Conservation (phyloP, 495 filamentous ascomycete genomes). For the Cryomyces antarcticus region DNA sequence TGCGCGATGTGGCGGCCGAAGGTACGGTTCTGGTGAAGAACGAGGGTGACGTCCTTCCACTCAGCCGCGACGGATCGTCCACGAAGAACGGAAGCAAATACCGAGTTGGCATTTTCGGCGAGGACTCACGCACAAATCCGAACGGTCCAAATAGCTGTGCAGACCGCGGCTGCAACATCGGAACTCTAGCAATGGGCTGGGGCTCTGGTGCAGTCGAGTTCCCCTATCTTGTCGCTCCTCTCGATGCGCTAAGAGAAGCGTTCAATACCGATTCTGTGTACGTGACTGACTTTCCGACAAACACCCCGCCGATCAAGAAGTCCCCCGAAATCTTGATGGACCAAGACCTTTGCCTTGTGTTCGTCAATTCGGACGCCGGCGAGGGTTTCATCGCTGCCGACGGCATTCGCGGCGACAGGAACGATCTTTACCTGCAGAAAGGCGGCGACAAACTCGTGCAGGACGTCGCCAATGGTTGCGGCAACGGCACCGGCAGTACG, state of each 20-base stretch:
- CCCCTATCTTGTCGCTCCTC: slow-evolving; percentile 56
- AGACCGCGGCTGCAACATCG: slow-evolving; percentile 64
- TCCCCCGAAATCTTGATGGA: slow-evolving; percentile 20
- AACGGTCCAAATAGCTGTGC: slow-evolving; percentile 54
- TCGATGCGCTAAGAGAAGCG: slow-evolving; percentile 38
- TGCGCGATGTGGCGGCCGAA: slow-evolving; percentile 57
- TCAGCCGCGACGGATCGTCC: slow-evolving; percentile 27
- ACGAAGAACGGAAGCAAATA: slow-evolving; percentile 21
- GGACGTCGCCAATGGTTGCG: slow-evolving; percentile 50
- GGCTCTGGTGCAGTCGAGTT: slow-evolving; percentile 79
- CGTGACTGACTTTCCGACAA: slow-evolving; percentile 37
- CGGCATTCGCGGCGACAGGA: slow-evolving; percentile 61
- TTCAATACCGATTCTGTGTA: slow-evolving; percentile 41
- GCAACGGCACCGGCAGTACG: slow-evolving; percentile 41
- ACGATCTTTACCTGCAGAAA: slow-evolving; percentile 58
- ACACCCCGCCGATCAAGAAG: slow-evolving; percentile 28
- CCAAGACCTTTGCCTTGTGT: slow-evolving; percentile 48
- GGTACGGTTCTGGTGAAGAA: slow-evolving; percentile 81
- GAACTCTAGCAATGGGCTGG: slow-evolving; percentile 75
- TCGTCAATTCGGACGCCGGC: slow-evolving; percentile 39
- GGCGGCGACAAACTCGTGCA: slow-evolving; percentile 54
- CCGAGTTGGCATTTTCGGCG: slow-evolving; percentile 61
- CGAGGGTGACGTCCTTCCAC: slow-evolving; percentile 36
- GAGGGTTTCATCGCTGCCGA: slow-evolving; percentile 44
- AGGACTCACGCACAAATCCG: slow-evolving; percentile 50